Percentiles rank a stretch among this genome's conserved stretches.
Conservation (phyloP, 1,284 basidiomycete species). For the Irpex lacteus region DNA sequence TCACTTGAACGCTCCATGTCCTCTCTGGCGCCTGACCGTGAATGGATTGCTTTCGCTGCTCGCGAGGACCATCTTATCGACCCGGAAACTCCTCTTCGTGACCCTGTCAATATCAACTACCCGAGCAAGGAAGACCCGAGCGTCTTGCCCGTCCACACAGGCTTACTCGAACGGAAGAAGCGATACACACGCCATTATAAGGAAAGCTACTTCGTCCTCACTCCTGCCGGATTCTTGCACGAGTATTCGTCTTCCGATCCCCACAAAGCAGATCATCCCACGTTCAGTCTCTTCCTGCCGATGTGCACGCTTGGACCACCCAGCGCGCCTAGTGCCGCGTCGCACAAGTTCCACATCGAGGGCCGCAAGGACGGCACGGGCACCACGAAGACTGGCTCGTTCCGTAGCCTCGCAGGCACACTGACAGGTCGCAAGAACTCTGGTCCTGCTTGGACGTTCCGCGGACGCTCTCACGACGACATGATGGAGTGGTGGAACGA, state of each 20-base stretch:
- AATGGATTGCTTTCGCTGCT: conserved; percentile 97
- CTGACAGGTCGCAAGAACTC: conserved; percentile 35
- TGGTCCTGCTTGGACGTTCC: conserved; percentile 87
- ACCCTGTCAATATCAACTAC: conserved; percentile 81
- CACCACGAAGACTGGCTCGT: conserved; percentile 52
- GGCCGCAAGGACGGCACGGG: conserved; percentile 83
- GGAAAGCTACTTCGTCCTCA: conserved; percentile 91
- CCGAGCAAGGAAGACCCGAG: conserved; percentile 93
- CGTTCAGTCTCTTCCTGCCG: conserved; percentile 91
- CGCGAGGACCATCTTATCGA: conserved; percentile 95
- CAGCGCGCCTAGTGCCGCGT: conserved; percentile 65
- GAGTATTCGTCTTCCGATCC: conserved; percentile 87
- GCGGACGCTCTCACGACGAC: conserved; percentile 87
- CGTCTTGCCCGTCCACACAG: conserved; percentile 86
- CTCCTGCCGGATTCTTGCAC: conserved; percentile 94
- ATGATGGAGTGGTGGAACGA: conserved; percentile 99
- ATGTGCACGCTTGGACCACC: conserved; percentile 96
- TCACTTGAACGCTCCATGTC: conserved; percentile 79
- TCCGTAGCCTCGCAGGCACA: conserved; percentile 38
- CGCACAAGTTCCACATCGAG: conserved; percentile 98
- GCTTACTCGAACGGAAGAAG: conserved; percentile 95
- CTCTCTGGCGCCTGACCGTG: conserved; percentile 85
- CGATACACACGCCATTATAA: conserved; percentile 91
- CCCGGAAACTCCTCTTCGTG: conserved; percentile 91
- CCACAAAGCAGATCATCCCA: conserved; percentile 61